A percentile compares a stretch with the other conserved stretches of the same genome.
Evolutionary conservation across 331 rosid species (phyloP).

Genomic region (Rosa hybrid): DNA sequence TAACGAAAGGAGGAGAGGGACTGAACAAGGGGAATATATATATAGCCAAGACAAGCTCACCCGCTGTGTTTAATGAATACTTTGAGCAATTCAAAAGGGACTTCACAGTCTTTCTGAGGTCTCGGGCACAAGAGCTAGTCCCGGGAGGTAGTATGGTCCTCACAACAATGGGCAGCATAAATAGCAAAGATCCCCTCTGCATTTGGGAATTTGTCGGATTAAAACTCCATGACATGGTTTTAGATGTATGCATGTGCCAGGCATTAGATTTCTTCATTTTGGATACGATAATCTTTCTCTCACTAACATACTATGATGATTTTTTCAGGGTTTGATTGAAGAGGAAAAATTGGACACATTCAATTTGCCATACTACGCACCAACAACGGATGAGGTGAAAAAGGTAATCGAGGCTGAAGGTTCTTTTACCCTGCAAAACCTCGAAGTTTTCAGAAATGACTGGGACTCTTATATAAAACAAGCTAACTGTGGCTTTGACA

Average conservation of each 20-base stretch:
- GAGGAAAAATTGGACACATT: too few relatives aligned
- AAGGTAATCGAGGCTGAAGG: too few relatives aligned
- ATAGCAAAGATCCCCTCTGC: slow-evolving; percentile 25
- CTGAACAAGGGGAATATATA: slow-evolving; percentile 44
- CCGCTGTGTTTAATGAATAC: slow-evolving; percentile 40
- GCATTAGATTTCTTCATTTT: too few relatives aligned
- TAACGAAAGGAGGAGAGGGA: slow-evolving; percentile 5
- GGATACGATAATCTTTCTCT: too few relatives aligned
- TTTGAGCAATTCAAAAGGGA: slow-evolving; percentile 36
- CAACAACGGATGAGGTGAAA: too few relatives aligned
- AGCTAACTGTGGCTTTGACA: too few relatives aligned
- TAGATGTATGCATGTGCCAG: slow-evolving; percentile 14
- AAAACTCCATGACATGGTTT: slow-evolving; percentile 40
- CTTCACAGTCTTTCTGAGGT: slow-evolving; percentile 39
- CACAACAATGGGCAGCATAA: slow-evolving; percentile 25
- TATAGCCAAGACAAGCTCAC: slow-evolving; percentile 41
- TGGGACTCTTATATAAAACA: too few relatives aligned
- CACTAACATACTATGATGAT: too few relatives aligned
- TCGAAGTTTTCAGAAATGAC: too few relatives aligned
- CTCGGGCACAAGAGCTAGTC: slow-evolving; percentile 39
- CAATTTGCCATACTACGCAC: too few relatives aligned
- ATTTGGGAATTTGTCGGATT: slow-evolving; percentile 22
- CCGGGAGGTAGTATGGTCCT: slow-evolving; percentile 45
- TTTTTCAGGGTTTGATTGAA: too few relatives aligned
- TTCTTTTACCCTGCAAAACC: too few relatives aligned